A percentile compares a stretch with the other conserved stretches of the same genome.
Evolutionary conservation across 2,329 filamentous ascomycete species (phyloP).

Genomic region (Gnomoniopsis sp.): DNA sequence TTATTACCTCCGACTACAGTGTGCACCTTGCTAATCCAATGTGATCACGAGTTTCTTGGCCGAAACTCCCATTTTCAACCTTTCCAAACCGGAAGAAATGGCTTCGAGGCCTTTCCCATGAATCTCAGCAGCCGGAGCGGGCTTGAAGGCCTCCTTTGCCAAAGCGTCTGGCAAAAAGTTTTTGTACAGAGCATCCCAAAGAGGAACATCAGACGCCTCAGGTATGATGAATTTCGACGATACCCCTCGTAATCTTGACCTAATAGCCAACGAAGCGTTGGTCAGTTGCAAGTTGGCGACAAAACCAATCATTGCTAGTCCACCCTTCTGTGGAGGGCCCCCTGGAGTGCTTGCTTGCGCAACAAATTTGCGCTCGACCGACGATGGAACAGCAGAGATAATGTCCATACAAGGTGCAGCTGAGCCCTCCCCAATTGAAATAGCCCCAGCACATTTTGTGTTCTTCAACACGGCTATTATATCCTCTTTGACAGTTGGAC

Average conservation of each 20-base stretch:
- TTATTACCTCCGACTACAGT: no score
- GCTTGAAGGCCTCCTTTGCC: background rate
- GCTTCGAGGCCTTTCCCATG: background rate
- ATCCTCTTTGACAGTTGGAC: conserved; percentile 25
- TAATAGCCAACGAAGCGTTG: background rate
- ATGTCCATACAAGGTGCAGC: background rate
- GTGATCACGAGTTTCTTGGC: background rate
- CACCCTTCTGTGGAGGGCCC: background rate
- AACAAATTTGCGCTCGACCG: background rate
- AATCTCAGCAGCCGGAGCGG: background rate
- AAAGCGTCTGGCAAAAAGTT: background rate
- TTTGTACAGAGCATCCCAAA: background rate
- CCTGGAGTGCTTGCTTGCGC: background rate
- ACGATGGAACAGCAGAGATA: background rate
- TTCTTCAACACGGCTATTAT: background rate
- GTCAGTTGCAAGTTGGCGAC: background rate
- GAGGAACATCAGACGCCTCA: background rate
- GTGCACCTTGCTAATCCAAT: no score
- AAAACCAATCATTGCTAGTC: background rate
- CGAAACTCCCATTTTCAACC: background rate
- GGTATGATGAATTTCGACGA: background rate
- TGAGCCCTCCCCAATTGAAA: background rate
- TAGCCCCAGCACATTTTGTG: background rate
- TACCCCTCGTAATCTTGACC: background rate
- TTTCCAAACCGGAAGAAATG: background rate